phyloP scores from a whole-genome alignment of 2,329 filamentous ascomycete species.

The Trichoderma sp. region DNA sequence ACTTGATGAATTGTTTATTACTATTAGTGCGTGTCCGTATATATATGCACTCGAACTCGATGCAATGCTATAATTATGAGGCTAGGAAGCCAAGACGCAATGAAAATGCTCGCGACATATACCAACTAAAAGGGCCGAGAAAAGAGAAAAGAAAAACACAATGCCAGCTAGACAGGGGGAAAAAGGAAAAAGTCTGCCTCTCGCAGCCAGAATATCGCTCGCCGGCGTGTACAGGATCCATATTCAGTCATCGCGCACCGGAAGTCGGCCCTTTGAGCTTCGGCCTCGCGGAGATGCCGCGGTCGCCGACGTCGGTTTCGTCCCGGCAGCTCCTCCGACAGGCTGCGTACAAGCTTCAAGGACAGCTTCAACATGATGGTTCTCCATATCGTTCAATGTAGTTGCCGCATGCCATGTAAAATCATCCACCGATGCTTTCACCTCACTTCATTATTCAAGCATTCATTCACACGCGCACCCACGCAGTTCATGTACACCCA shows the following conservation, averaged over 20 bases:
- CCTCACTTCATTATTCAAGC: not conserved
- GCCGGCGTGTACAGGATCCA: too few species aligned
- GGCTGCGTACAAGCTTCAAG: not conserved
- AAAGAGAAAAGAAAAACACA: not conserved
- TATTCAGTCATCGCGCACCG: not conserved
- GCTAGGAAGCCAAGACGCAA: not conserved
- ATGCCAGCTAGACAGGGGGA: not conserved
- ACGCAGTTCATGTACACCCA: not conserved
- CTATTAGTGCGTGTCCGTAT: not conserved
- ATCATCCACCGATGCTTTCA: not conserved
- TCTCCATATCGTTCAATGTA: not conserved
- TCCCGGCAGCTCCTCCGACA: not conserved
- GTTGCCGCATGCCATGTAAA: not conserved
- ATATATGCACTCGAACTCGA: not conserved
- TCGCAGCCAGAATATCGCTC: not conserved
- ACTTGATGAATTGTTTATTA: not conserved
- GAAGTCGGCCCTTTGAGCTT: constrained; percentile 3
- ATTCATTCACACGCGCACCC: not conserved
- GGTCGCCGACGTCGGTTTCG: not conserved
- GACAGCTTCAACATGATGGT: not conserved
- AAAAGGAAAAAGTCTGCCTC: not conserved
- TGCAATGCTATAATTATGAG: not conserved
- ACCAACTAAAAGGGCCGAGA: not conserved
- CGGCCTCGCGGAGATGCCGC: constrained; percentile 10
- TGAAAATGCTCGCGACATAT: not conserved